phyloP scores from a whole-genome alignment of 768 basidiomycete genomes.

The Xerocomellus intermedius region DNA sequence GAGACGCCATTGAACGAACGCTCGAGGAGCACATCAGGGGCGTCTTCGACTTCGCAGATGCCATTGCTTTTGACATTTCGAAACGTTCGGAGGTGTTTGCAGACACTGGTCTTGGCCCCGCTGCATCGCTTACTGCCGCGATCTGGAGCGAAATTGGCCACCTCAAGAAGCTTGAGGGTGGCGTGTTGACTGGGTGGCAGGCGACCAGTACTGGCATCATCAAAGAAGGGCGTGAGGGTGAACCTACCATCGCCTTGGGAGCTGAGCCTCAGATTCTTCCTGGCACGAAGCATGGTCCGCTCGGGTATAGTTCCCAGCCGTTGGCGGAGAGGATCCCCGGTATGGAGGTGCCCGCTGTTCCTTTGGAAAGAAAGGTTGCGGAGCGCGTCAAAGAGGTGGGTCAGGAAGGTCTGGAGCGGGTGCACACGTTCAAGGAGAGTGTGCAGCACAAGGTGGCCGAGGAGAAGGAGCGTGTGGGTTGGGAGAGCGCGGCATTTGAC shows the following conservation, averaged over 20 bases:
- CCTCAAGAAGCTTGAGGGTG: constrained; percentile 40
- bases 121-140: constrained; percentile 52
- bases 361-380: constrained; percentile 18
- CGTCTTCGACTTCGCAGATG: constrained; percentile 52
- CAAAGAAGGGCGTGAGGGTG: constrained; percentile 42
- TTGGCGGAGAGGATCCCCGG: constrained; percentile 13
- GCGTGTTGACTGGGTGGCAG: constrained; percentile 41
- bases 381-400: constrained; percentile 36
- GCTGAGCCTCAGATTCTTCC: constrained; percentile 71
- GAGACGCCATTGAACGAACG: constrained; percentile 58
- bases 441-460: constrained; percentile 40
- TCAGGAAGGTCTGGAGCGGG: constrained; percentile 35
- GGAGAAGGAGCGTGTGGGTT: constrained; percentile 42
- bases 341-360: not conserved
- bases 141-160: constrained; percentile 70
- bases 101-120: constrained; percentile 56
- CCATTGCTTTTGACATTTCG: constrained; percentile 56
- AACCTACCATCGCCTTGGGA: constrained; percentile 57
- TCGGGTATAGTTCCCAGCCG: constrained; percentile 50
- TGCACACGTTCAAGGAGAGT: constrained; percentile 43
- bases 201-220: constrained; percentile 67
- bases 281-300: constrained; percentile 66
- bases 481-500: constrained; percentile 52
- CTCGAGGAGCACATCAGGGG: constrained; percentile 54
- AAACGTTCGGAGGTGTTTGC: constrained; percentile 61